Evolutionary conservation across 495 filamentous ascomycete genomes (phyloP).

Genomic region (Neurospora sp.): DNA sequence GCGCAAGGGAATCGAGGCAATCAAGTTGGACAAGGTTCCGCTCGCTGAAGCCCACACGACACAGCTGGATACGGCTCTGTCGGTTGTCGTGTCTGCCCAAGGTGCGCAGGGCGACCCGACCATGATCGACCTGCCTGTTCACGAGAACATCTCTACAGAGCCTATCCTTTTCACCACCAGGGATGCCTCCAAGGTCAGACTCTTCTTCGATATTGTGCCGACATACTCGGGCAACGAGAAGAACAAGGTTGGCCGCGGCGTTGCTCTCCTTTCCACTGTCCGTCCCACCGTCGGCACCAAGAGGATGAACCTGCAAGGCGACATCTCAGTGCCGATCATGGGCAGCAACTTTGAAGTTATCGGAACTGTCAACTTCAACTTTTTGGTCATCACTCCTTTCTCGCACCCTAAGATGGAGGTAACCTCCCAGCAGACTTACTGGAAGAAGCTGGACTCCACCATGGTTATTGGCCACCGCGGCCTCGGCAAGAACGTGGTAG

Average conservation of each 20-base stretch:
- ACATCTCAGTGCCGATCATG: slow-evolving; percentile 84
- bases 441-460: slow-evolving; percentile 59
- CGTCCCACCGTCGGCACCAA: slow-evolving; percentile 66
- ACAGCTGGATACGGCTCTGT: slow-evolving; percentile 87
- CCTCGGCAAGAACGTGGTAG: slow-evolving; percentile 79
- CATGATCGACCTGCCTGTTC: slow-evolving; percentile 83
- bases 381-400: slow-evolving; percentile 90
- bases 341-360: slow-evolving; percentile 78
- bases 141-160: slow-evolving; percentile 87
- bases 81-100: slow-evolving; percentile 81
- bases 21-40: slow-evolving; percentile 83
- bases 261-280: slow-evolving; percentile 78
- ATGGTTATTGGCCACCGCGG: slow-evolving; percentile 95
- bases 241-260: slow-evolving; percentile 80
- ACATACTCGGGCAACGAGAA: slow-evolving; percentile 90
- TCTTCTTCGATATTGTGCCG: slow-evolving; percentile 93
- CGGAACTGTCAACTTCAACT: slow-evolving; percentile 92
- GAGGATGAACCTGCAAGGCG: slow-evolving; percentile 83
- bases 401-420: slow-evolving; percentile 87
- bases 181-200: slow-evolving; percentile 71
- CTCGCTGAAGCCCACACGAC: slow-evolving; percentile 80
- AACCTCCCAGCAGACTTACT: slow-evolving; percentile 84
- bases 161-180: slow-evolving; percentile 78
- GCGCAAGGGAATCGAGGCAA: slow-evolving; percentile 67
- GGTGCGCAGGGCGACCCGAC: slow-evolving; percentile 80